Base-by-base conservation (phyloP, 352 stramenopile genomes). In the Phytophthora palmivora region DNA sequence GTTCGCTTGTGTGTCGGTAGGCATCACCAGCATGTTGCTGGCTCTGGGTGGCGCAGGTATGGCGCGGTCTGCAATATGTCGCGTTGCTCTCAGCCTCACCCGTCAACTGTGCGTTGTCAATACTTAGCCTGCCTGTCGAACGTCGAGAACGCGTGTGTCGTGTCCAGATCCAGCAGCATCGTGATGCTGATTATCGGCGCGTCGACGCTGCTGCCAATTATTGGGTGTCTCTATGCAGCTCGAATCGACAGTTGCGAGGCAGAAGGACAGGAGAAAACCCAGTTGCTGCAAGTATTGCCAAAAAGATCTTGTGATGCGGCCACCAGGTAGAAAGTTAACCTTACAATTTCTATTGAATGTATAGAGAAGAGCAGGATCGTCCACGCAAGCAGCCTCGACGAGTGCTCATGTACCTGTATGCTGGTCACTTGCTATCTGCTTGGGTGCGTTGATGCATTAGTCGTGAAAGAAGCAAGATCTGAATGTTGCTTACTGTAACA, bases 351-450 rank as follows among this genome's bases (percentile, higher is more conserved):
- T 42, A 33, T 53, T 54, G 15, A 16, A 30, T 58, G 44, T 65
- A 22, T 38, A 69, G 65, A 22, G 53, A 58, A 44, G 18, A 53
- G 8, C 52, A 60, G 12, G 36, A 37, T 15, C 37, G 4, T 21
- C 24, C 21, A 47, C 38, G 24, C 21, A 62, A 65, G 37, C 53
- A 55, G 10, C 61, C 66, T 39, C 48, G 58, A 47, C 78, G 84
- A 16, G 66, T 91, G 24, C 54, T 71, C 18, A 76, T 76, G 65
- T 94, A 92, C 24, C 75, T 96, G 10, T 94, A 91, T 52, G 76
- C 78, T 15, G 82, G 70, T 14, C 87, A 94, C 54, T 86, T 93
- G 32, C 47, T 93, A 19, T 94, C 87, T 44, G 79, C 87, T 21
- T 95, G 87, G 83, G 83, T 92, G 58, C 37, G 67, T 69, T 21